These are phyloP conservation scores for Lyophyllum atratum DNA, from an alignment of 768 basidiomycete species.

Conservation along the genomic window DNA sequence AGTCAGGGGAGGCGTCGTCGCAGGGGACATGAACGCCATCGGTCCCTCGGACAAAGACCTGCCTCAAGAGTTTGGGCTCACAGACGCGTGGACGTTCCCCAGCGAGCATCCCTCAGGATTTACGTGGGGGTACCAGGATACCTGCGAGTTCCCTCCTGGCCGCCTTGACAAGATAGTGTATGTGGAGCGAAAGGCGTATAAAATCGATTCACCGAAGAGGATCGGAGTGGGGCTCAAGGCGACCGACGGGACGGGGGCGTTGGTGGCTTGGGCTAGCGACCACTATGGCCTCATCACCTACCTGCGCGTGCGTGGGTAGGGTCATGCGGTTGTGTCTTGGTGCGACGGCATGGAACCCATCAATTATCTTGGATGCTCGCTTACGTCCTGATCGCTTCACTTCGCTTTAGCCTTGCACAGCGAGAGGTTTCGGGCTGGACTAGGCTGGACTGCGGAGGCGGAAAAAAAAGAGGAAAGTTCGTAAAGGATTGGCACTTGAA, in stretches of 20 bases:
- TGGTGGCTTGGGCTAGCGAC: constrained; percentile 59
- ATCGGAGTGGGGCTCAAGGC: constrained; percentile 60
- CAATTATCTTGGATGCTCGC: constrained; percentile 8
- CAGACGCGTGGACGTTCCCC: constrained; percentile 59
- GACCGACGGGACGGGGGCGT: constrained; percentile 29
- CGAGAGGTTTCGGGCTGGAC: background rate
- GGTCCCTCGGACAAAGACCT: constrained; percentile 43
- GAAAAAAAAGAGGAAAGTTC: background rate
- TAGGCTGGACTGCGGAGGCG: background rate
- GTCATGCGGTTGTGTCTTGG: background rate
- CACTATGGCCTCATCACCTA: constrained; percentile 61
- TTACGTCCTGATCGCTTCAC: background rate
- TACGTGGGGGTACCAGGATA: constrained; percentile 76
- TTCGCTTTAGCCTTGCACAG: background rate
- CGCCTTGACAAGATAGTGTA: constrained; percentile 72
- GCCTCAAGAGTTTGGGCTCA: constrained; percentile 46
- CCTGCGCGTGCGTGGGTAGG: constrained; percentile 30
- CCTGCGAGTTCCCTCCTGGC: constrained; percentile 44
- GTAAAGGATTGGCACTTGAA: background rate
- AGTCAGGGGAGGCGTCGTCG: constrained; percentile 60
- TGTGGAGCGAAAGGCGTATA: constrained; percentile 46
- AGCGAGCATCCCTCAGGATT: constrained; percentile 46
- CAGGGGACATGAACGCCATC: constrained; percentile 77
- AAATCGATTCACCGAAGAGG: constrained; percentile 51
- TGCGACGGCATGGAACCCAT: constrained; percentile 2